Percentiles rank a stretch among this genome's conserved stretches.
Evolutionary conservation across 768 basidiomycete genomes (phyloP).

Genomic region (Porphyrellus cyaneotinctus): DNA sequence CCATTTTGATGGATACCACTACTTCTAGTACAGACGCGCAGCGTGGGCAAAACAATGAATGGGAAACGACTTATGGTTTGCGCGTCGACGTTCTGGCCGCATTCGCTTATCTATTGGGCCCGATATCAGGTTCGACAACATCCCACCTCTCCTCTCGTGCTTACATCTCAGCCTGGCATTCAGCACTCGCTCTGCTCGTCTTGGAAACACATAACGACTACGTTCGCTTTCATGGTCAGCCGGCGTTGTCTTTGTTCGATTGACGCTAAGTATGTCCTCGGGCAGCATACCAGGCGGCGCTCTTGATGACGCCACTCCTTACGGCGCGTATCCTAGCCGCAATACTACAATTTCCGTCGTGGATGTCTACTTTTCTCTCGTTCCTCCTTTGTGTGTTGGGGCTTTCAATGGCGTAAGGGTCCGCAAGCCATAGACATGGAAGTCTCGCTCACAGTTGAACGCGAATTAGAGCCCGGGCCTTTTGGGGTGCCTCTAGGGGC

Average conservation of each 20-base stretch:
- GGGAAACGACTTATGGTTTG: conserved; percentile 67
- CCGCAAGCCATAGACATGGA: background rate
- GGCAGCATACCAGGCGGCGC: conserved; percentile 74
- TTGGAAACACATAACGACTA: conserved; percentile 75
- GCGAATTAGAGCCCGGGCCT: conserved; percentile 33
- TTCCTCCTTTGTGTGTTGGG: conserved; percentile 41
- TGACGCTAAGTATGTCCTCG: conserved; percentile 3
- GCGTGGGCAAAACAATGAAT: conserved; percentile 48
- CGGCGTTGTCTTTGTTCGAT: conserved; percentile 1
- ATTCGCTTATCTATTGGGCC: conserved; percentile 63
- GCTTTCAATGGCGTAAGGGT: conserved; percentile 55
- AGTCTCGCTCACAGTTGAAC: conserved; percentile 2
- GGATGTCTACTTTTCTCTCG: conserved; percentile 48
- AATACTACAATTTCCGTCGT: conserved; percentile 48
- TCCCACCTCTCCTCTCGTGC: background rate
- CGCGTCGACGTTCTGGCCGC: conserved; percentile 67
- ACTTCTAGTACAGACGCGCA: conserved; percentile 36
- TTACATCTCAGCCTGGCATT: background rate
- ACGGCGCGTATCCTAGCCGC: conserved; percentile 52
- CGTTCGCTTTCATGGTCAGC: conserved; percentile 72
- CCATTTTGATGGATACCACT: conserved; percentile 38
- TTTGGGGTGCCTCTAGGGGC: conserved; percentile 47
- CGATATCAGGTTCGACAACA: conserved; percentile 57
- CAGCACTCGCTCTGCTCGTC: conserved; percentile 63
- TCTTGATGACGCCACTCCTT: conserved; percentile 62